Conservation (phyloP, 2,329 filamentous ascomycete genomes). For the Alternaria tenuissima region DNA sequence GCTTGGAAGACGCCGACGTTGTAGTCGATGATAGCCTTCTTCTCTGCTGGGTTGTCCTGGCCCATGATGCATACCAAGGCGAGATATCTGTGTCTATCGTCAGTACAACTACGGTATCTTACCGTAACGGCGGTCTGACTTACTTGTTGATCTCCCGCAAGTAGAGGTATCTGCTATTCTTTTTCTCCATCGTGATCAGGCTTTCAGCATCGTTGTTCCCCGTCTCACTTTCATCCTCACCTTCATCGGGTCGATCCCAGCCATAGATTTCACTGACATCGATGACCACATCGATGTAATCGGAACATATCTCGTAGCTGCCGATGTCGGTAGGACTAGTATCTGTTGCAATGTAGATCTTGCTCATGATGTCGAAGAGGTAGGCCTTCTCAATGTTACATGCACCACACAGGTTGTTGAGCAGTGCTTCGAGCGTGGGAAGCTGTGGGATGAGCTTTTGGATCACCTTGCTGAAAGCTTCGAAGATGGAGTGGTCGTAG, state of each 20-base stretch:
- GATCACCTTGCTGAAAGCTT: conserved; percentile 97
- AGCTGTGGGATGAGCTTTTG: conserved; percentile 96
- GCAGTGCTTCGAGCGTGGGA: conserved; percentile 88
- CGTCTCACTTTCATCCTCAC: conserved; percentile 50
- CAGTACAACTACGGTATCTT: conserved; percentile 2
- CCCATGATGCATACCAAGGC: conserved; percentile 87
- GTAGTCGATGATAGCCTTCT: conserved; percentile 85
- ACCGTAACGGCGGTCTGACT: conserved; percentile 30
- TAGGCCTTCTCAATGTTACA: conserved; percentile 98
- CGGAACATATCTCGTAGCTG: conserved; percentile 97
- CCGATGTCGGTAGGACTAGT: conserved; percentile 92
- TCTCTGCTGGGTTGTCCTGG: conserved; percentile 80
- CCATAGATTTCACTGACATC: conserved; percentile 97
- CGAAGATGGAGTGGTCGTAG: conserved; percentile 98
- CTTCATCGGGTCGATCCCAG: conserved; percentile 62
- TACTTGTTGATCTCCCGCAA: conserved; percentile 73
- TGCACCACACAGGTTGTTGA: conserved; percentile 91
- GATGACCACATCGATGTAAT: conserved; percentile 98
- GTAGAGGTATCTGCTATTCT: conserved; percentile 67
- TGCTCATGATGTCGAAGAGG: conserved; percentile 95
- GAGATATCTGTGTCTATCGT: conserved; percentile 65
- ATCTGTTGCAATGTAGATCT: conserved; percentile 98
- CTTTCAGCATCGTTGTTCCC: conserved; percentile 66
- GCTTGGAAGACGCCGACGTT: conserved; percentile 85
- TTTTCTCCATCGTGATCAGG: conserved; percentile 68